These are phyloP conservation scores for Cryptococcus floricola DNA, from an alignment of 1,284 basidiomycete genomes.

Conservation along the genomic window DNA sequence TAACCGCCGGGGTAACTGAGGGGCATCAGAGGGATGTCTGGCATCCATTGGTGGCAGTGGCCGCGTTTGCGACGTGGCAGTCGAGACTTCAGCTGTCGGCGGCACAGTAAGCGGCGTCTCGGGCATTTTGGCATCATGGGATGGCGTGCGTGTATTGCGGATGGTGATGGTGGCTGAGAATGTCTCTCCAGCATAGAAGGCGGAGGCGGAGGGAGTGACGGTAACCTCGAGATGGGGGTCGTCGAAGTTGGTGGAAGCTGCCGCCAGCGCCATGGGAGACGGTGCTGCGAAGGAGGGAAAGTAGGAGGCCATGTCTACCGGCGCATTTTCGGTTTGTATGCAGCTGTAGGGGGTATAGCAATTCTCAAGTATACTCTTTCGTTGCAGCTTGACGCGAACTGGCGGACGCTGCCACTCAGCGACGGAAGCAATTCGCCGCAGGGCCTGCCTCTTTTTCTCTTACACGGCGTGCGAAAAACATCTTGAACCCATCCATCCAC, in stretches of 20 bases:
- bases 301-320: conserved; percentile 23
- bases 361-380: too few relatives aligned
- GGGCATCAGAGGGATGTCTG: not conserved
- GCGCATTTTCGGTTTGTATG: too few relatives aligned
- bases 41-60: conserved; percentile 5
- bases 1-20: conserved; percentile 3
- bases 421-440: too few relatives aligned
- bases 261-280: not conserved
- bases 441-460: not conserved
- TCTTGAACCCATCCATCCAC: not conserved
- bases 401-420: too few relatives aligned
- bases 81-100: conserved; percentile 6
- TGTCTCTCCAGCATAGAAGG: conserved; percentile 87
- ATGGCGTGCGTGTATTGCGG: conserved; percentile 62
- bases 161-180: conserved; percentile 82
- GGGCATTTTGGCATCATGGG: conserved; percentile 7
- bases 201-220: conserved; percentile 70
- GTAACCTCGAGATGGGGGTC: conserved; percentile 50
- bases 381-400: too few relatives aligned
- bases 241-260: conserved; percentile 13
- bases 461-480: not conserved
- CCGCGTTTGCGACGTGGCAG: conserved; percentile 12
- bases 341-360: too few relatives aligned
- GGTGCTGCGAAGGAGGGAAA: conserved; percentile 15
- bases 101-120: conserved; percentile 8